Conservation (phyloP, 768 basidiomycete genomes). For the Mycena alexandri region DNA sequence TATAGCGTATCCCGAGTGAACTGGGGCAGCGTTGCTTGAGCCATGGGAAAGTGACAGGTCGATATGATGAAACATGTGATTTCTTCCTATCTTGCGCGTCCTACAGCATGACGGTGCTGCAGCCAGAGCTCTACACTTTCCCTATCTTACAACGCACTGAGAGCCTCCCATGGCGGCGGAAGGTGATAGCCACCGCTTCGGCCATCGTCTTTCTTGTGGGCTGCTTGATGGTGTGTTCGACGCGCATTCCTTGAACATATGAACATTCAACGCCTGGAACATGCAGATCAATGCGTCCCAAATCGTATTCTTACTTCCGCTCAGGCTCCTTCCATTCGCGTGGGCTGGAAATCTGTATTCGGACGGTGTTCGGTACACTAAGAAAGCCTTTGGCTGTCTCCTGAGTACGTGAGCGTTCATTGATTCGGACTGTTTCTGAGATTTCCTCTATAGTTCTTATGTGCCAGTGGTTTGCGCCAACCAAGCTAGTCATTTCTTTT, state of each 20-base stretch:
- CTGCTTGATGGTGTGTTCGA: constrained; percentile 60
- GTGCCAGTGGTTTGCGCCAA: constrained; percentile 87
- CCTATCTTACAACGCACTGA: constrained; percentile 58
- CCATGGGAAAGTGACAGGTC: too few relatives aligned
- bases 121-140: constrained; percentile 52
- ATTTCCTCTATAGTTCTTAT: constrained; percentile 70
- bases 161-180: constrained; percentile 65
- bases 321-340: constrained; percentile 73
- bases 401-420: constrained; percentile 64
- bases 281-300: constrained; percentile 73
- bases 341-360: constrained; percentile 71
- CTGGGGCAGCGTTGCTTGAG: too few relatives aligned
- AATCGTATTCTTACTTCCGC: constrained; percentile 75
- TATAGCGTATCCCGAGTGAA: too few relatives aligned
- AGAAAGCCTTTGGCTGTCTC: constrained; percentile 84
- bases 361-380: constrained; percentile 81
- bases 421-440: background rate
- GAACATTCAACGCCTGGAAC: background rate
- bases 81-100: background rate
- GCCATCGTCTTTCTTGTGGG: constrained; percentile 70
- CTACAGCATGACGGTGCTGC: constrained; percentile 15
- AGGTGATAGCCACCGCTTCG: constrained; percentile 64
- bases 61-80: constrained; percentile 17
- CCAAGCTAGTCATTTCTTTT: constrained; percentile 77
- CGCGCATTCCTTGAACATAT: background rate